Evolutionary conservation across 169 alveolate genomes (phyloP), one percentile per base, ranked within the genome.

Genomic region (Cryptosporidium parvum): DNA sequence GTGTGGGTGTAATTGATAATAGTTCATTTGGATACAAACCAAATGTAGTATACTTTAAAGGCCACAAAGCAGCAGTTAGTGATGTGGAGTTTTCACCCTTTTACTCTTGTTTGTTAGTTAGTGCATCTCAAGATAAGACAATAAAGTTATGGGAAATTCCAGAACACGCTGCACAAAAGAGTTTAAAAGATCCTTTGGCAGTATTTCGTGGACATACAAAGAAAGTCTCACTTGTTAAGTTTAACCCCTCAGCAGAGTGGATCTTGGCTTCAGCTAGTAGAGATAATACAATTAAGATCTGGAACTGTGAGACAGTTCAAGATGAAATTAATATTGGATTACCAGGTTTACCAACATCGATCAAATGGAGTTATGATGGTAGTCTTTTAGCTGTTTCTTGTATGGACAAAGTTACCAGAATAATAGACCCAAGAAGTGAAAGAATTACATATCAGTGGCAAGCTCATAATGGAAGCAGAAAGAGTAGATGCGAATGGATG

Each of bases 251-350:
- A 23, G 84, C 89, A 33, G 95, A 94, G 58, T 86, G 93, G 84
- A 73, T 93, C 18, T 73, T 95, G 1, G 98, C 97, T 10, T 91
- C 97, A 29, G 93, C 96, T 5, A 91, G 96, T 44, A 96, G 96
- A 85, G 98, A 96, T 75, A 95, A 95, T 18, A 92, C 97, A n/a
- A 93, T 96, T 31, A 94, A 94, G 84, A 84, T 96, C 29, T 96
- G 98, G 97, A 97, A 95, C 75, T 93, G 93, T 29, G 97, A 95
- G 67, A 75, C 94, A 9, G 70, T 65, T 35, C 89, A 80, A 2
- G 89, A 80, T 48, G 89, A 80, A 29, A 80, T 80, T 23, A 80
- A 80, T 65, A 80, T 80, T 31, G 89, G 89, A 42, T 26, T 80
- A 2, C 89, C 89, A 0, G 89, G 89, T 12, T 39, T 65, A 2